Percentiles rank a stretch among this genome's conserved stretches.
phyloP scores from a whole-genome alignment of 495 filamentous ascomycete genomes.

The Penicillium egyptiacum region DNA sequence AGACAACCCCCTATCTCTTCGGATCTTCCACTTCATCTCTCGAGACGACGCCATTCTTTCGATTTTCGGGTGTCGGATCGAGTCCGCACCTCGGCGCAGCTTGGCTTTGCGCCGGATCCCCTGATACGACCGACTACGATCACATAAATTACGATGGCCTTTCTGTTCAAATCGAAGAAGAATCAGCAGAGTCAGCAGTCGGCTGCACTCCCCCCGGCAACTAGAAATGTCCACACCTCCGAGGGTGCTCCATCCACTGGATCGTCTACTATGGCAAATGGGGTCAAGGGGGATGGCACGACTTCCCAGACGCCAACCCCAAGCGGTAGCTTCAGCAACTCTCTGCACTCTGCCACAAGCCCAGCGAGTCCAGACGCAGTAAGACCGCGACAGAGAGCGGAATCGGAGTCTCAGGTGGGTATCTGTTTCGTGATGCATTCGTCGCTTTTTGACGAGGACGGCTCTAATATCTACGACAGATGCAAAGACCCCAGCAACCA shows the following conservation, averaged over 20 bases:
- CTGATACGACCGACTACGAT: constrained; percentile 42
- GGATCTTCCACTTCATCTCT: background rate
- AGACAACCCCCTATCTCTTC: constrained; percentile 16
- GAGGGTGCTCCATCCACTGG: constrained; percentile 41
- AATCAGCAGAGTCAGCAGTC: constrained; percentile 34
- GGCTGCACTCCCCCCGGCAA: constrained; percentile 51
- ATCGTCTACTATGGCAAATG: constrained; percentile 35
- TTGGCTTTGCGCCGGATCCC: constrained; percentile 23
- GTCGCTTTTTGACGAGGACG: background rate
- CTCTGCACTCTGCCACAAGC: constrained; percentile 55
- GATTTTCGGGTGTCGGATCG: constrained; percentile 15
- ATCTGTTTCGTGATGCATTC: background rate
- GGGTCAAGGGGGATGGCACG: constrained; percentile 41
- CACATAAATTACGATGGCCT: constrained; percentile 53
- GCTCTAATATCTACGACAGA: constrained; percentile 18
- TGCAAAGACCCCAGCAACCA: constrained; percentile 35
- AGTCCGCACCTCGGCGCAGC: constrained; percentile 19
- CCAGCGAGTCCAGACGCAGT: constrained; percentile 53
- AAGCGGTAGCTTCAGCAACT: constrained; percentile 64
- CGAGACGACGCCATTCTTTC: constrained; percentile 6
- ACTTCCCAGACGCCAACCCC: constrained; percentile 57
- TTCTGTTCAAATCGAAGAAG: constrained; percentile 65
- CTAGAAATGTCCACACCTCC: constrained; percentile 52
- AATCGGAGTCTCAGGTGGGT: constrained; percentile 53
- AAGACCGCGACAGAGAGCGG: constrained; percentile 50